Base-by-base conservation (phyloP, 23 red algal species). In the Gracilaria vermiculophylla region DNA sequence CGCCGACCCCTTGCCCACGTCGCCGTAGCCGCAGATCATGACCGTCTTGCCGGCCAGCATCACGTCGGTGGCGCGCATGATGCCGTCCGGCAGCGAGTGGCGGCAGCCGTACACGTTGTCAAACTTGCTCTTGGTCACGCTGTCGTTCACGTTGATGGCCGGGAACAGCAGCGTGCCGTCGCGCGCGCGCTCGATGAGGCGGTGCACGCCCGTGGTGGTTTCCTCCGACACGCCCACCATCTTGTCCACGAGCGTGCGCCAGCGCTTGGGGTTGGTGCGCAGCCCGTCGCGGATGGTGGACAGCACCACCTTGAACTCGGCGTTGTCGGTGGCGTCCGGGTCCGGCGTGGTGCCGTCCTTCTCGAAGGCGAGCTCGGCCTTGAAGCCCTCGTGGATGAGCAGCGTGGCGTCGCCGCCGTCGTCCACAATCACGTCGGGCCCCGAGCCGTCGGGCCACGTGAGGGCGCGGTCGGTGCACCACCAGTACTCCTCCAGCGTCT, bases 41-140 rank as follows among this genome's bases (percentile, higher is more conserved):
- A 91, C 76, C 7, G 89, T 92, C 92, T 98, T 98, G 20, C 96
- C 96, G 8, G 96, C 96, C 15, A 98, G 77, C 96, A 98, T 98
- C 0, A 98, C 91, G 72, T 98, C 96, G 24, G 96, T 98, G 13
- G 96, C 96, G 17, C 96, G 72, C 88, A 94, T 94, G 44, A 98
- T 92, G 29, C 96, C 96, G 62, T 98, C 96, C 1, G 92, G 89
- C 31, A 98, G 80, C 13, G 96, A 98, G 78, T 98, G 96, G 42
- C 92, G 85, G 76, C 96, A 98, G 20, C 96, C 96, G 61, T 98
- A 98, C 16, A 95, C 87, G 70, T 98, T 98, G 60, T 98, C 96
- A 83, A 98, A 98, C 76, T 98, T 98, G 92, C 89, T 94, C 87
- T 98, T 98, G 42, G 96, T 98, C 0, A 98, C 96, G 56, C 91